Evolutionary conservation across 2,329 filamentous ascomycete species (phyloP).

Genomic region (Penicillium oxalicum): DNA sequence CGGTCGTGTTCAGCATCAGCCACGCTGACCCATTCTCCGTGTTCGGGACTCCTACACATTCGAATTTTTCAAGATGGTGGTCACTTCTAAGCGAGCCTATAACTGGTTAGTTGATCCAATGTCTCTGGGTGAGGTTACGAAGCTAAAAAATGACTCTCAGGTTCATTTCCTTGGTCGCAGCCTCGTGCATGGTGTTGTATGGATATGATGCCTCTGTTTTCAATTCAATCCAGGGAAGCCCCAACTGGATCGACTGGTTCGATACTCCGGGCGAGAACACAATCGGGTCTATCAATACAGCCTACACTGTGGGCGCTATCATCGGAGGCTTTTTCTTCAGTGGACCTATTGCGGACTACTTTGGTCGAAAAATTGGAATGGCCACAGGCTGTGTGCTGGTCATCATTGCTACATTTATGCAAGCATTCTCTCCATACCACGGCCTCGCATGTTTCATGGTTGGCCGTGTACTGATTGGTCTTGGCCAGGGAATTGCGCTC

Average conservation of each 20-base stretch:
- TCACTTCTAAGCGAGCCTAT: conserved; percentile 26
- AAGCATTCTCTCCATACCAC: conserved; percentile 57
- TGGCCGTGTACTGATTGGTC: conserved; percentile 62
- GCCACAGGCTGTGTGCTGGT: conserved; percentile 58
- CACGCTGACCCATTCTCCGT: neutral
- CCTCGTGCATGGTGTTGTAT: conserved; percentile 69
- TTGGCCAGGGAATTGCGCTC: conserved; percentile 63
- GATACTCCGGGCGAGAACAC: conserved; percentile 41
- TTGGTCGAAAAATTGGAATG: conserved; percentile 62
- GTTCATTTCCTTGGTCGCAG: conserved; percentile 65
- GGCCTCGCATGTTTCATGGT: conserved; percentile 62
- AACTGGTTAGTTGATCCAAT: conserved; percentile 23
- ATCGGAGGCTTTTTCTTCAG: conserved; percentile 64
- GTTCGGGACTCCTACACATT: neutral
- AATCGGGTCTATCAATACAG: conserved; percentile 58
- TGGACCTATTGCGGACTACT: conserved; percentile 57
- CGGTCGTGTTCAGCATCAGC: neutral
- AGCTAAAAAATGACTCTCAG: conserved; percentile 18
- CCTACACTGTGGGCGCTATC: conserved; percentile 66
- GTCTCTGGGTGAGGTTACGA: neutral
- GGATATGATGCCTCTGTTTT: conserved; percentile 70
- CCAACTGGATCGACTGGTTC: conserved; percentile 62
- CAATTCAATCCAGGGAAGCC: conserved; percentile 63
- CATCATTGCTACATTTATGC: conserved; percentile 63
- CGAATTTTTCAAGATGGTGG: conserved; percentile 14